A percentile compares a stretch with the other conserved stretches of the same genome.
Conservation (phyloP, 805 yeast genomes). For the Metschnikowia koreensis region DNA sequence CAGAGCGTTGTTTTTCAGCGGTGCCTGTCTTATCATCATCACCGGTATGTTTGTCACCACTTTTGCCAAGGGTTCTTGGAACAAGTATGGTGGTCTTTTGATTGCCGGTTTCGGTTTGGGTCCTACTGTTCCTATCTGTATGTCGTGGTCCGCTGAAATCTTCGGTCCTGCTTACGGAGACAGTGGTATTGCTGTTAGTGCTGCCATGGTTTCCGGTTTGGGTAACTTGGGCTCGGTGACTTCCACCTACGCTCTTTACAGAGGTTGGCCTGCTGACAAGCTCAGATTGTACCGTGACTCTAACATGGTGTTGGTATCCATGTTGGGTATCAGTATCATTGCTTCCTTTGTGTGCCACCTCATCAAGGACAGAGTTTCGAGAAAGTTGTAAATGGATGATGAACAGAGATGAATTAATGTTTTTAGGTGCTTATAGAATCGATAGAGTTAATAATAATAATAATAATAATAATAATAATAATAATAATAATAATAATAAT, state of each 20-base stretch:
- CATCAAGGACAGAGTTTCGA: constrained; percentile 30
- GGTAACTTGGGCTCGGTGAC: constrained; percentile 86
- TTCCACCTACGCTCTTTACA: constrained; percentile 80
- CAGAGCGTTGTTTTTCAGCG: constrained; percentile 62
- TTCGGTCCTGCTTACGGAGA: constrained; percentile 73
- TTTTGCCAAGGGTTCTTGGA: constrained; percentile 72
- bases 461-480: no score
- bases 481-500: no score
- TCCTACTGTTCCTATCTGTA: constrained; percentile 84
- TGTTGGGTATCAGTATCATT: constrained; percentile 71
- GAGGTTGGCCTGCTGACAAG: constrained; percentile 83
- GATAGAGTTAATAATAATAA: neutral
- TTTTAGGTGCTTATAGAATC: neutral
- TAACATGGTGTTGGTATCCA: constrained; percentile 80
- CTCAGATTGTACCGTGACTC: constrained; percentile 61
- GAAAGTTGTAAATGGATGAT: neutral
- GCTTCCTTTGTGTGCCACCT: constrained; percentile 35
- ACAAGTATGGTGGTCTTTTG: constrained; percentile 73
- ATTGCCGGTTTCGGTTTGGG: constrained; percentile 87
- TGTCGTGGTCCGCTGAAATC: constrained; percentile 81
- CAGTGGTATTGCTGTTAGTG: constrained; percentile 78
- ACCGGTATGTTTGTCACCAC: constrained; percentile 75
- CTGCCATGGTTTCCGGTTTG: constrained; percentile 81
- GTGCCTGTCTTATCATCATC: constrained; percentile 65
- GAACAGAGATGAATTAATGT: neutral